phyloP scores from a whole-genome alignment of 2,329 filamentous ascomycete species.

The Calcarisporium arbuscula region DNA sequence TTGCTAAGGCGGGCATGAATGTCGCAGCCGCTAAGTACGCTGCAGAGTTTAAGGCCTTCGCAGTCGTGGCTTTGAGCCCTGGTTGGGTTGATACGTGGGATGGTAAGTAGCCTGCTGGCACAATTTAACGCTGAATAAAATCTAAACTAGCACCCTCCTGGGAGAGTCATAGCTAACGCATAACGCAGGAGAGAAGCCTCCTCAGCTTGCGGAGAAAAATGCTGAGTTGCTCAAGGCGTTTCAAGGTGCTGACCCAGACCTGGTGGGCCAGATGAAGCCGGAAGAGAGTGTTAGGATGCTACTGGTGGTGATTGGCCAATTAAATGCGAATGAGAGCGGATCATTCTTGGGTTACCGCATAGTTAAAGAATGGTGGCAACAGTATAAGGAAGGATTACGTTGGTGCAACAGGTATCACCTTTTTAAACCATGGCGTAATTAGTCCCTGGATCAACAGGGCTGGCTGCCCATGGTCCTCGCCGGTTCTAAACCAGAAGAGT shows the following conservation, averaged over 20 bases:
- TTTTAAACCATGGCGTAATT: no score
- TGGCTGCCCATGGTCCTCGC: no score
- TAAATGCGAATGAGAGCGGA: no score
- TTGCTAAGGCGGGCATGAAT: conserved; percentile 34
- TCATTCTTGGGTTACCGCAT: no score
- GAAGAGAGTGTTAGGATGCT: conserved; percentile 6
- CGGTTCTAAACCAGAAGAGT: no score
- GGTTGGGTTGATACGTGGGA: conserved; percentile 12
- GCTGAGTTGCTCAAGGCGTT: conserved; percentile 1
- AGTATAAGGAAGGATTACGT: no score
- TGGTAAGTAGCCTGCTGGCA: neutral
- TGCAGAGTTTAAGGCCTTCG: conserved; percentile 17
- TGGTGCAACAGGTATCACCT: no score
- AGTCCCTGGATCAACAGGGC: no score
- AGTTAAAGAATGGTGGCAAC: no score
- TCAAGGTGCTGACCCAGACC: neutral
- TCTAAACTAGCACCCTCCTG: no score
- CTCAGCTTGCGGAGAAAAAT: neutral
- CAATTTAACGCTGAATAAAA: neutral
- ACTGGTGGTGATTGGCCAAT: conserved; percentile 7
- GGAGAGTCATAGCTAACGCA: neutral
- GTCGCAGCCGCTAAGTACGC: conserved; percentile 33
- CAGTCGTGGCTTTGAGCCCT: conserved; percentile 9
- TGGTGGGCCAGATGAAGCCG: conserved; percentile 5
- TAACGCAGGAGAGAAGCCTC: neutral